Percentiles rank a stretch among this genome's conserved stretches.
Evolutionary conservation across 164 flowering plant genomes (phyloP).

Genomic region (Buxus sempervirens): DNA sequence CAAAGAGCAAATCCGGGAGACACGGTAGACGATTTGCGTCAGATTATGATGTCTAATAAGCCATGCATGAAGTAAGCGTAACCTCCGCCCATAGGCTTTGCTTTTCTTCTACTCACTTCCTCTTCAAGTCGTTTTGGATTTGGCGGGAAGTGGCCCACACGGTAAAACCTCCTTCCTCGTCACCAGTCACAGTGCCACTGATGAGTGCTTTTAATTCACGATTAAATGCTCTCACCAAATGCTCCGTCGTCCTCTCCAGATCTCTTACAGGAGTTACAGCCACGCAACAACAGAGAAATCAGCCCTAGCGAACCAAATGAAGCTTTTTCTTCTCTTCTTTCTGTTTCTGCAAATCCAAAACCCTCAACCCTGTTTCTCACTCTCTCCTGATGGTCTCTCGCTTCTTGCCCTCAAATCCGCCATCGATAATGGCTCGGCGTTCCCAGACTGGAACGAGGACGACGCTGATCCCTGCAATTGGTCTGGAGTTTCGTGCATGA

Average conservation of each 20-base stretch:
- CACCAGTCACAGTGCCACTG: slow-evolving; percentile 17
- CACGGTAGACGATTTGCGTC: too few relatives aligned
- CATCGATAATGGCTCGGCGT: slow-evolving; percentile 33
- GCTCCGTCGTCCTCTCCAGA: slow-evolving; percentile 5
- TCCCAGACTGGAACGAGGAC: slow-evolving; percentile 68
- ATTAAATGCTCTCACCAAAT: background rate
- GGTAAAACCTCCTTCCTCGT: slow-evolving; percentile 29
- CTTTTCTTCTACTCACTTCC: slow-evolving; percentile 31
- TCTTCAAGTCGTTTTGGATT: slow-evolving; percentile 29
- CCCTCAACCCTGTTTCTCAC: slow-evolving; percentile 13
- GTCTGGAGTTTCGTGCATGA: slow-evolving; percentile 70
- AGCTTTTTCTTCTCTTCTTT: slow-evolving; percentile 15
- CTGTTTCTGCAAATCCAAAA: slow-evolving; percentile 11
- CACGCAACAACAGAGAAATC: too few relatives aligned
- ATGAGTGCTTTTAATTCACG: background rate
- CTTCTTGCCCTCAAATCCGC: slow-evolving; percentile 78
- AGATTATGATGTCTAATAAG: too few relatives aligned
- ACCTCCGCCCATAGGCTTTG: slow-evolving; percentile 1
- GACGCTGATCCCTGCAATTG: slow-evolving; percentile 63
- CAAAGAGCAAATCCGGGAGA: too few relatives aligned
- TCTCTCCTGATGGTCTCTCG: slow-evolving; percentile 61
- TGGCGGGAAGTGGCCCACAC: slow-evolving; percentile 53
- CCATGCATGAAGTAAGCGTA: too few relatives aligned
- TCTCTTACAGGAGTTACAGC: background rate
- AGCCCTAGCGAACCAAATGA: slow-evolving; percentile 19